These are phyloP conservation scores for Crepidotus variabilis DNA, from an alignment of 768 basidiomycete genomes.

Conservation along the genomic window DNA sequence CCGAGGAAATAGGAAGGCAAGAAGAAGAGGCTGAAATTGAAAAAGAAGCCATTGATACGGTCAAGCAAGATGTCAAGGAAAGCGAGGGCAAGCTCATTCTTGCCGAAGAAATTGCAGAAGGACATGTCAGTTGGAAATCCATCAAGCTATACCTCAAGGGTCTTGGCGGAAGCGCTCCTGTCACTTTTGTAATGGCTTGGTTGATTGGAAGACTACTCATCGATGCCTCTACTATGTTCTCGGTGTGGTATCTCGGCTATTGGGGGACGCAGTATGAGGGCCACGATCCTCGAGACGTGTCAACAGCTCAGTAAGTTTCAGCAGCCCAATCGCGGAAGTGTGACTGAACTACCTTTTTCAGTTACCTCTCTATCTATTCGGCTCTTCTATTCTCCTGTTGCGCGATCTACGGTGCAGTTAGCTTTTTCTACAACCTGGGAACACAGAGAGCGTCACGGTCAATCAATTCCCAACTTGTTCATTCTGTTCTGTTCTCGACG, in stretches of 20 bases:
- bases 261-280: conserved; percentile 7
- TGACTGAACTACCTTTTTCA: conserved; percentile 14
- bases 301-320: conserved; percentile 19
- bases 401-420: conserved; percentile 28
- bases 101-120: conserved; percentile 56
- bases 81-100: conserved; percentile 45
- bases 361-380: conserved; percentile 38
- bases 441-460: conserved; percentile 47
- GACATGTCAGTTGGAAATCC: conserved; percentile 22
- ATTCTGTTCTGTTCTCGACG: conserved; percentile 56
- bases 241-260: conserved; percentile 40
- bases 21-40: conserved; percentile 23
- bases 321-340: too few relatives aligned
- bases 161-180: conserved; percentile 32
- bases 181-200: conserved; percentile 30
- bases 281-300: conserved; percentile 1
- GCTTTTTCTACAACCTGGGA: conserved; percentile 41
- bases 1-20: conserved; percentile 26
- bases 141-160: conserved; percentile 35
- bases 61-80: conserved; percentile 1
- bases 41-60: conserved; percentile 18
- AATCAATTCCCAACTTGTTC: conserved; percentile 50
- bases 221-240: conserved; percentile 23
- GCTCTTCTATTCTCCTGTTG: conserved; percentile 9
- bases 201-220: conserved; percentile 20